Evolutionary conservation across 1,139 yeast species (phyloP), one percentile per base, ranked within the genome.

Genomic region (Hansenula anomala): DNA sequence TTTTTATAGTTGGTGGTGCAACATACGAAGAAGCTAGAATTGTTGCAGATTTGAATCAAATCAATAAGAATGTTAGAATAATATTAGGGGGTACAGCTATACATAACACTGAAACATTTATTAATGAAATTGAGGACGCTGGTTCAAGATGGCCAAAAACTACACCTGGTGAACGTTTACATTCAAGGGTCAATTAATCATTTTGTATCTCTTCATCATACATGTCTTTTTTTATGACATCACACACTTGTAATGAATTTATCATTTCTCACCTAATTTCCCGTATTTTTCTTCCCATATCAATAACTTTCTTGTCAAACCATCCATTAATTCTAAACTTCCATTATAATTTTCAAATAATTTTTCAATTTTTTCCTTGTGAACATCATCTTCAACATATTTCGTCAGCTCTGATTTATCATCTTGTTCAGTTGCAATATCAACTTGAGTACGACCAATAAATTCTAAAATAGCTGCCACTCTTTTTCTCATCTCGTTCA

Each of bases 1-100:
- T 92, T 2, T 92, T 85, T 58, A 68, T 90, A 42, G 78, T 88
- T 38, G 97, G 97, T 11, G 98, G 98, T 5, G 83, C 77, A 3
- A 92, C 97, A 0, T 89, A 79, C 56, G 97, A 90, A 59, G 99
- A 92, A 58, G 86, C 95, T 0, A 73, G 96, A 41, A 63, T 89
- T 33, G 80, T 89, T 5, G 78, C 86, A 41, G 88, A 88, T 48
- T 69, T 89, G 48, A 81, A 83, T 54, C 44, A 51, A 18, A 56
- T 61, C n/a, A 67, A 67, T 36, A 70, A 69, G 34, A 74, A 74
- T 3, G 75, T 73, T 49, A 70, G 73, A 51, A 71, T 71, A 14
- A 71, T 88, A 3, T 66, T 90, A 20, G 98, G 98, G 12, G 89
- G 96, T 22, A 88, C 95, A 20, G 61, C 68, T 18, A 66, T 88